Base-by-base conservation (phyloP, 352 stramenopile genomes). In the Phytophthora crassamura region DNA sequence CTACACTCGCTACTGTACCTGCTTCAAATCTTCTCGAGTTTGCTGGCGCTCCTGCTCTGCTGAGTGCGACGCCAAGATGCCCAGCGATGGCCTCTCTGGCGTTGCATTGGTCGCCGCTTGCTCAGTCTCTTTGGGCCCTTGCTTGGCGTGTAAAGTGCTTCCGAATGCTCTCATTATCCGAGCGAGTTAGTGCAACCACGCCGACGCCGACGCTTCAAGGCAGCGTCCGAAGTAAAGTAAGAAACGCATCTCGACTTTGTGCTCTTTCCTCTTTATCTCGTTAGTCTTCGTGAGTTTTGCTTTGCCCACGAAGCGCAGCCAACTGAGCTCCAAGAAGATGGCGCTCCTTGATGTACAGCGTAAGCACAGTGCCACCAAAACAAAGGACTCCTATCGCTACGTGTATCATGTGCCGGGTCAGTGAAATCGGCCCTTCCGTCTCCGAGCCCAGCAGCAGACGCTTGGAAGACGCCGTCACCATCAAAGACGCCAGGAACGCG, bases 321-420 rank as follows among this genome's bases (percentile, higher is more conserved):
- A 86, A 48, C 52, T 86, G 69, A 56, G 52, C 49, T 18, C 32
- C 39, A 20, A 91, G 36, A 12, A 85, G 54, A 46, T 68, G 75
- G 4, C 77, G 74, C 18, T 93, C 84, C 52, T 82, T 79, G 12
- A 77, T 42, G 40, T 82, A 89, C 18, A 90, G 52, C 40, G 69
- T 58, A 2, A 78, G 15, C 9, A 77, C 38, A 25, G 82, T 75
- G 12, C 55, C 45, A 11, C 22, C 61, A 49, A 93, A 86, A 53
- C 82, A 90, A 22, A 78, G 6, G 4, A 51, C 63, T 0, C 84
- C 84, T 12, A 90, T 45, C 3, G 41, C 71, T 9, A 91, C 66
- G 35, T 93, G 84, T 18, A 75, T 8, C 2, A 62, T 59, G 43
- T 93, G 77, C 4, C 45, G 51, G 22, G 70, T 47, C 73, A 72